Evolutionary conservation across 805 yeast genomes (phyloP).

Genomic region (Saturnispora kantuleensis): DNA sequence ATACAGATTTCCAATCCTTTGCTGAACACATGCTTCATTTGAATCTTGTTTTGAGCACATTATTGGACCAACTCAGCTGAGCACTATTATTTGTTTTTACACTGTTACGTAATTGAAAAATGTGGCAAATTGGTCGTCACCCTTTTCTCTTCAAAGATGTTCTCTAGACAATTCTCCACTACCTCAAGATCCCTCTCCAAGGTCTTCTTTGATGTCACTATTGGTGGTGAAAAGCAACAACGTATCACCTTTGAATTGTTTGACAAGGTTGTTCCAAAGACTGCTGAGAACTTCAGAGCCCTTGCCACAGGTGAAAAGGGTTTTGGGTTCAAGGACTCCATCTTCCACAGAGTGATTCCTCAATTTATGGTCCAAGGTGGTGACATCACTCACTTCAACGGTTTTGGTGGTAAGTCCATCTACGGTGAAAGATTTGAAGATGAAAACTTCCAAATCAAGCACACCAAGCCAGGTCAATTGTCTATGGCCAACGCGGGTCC

Average conservation of each 20-base stretch:
- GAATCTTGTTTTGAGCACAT: slow-evolving; percentile 2
- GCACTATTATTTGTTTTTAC: background rate
- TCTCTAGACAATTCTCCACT: slow-evolving; percentile 42
- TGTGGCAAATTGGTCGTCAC: background rate
- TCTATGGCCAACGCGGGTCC: slow-evolving; percentile 99
- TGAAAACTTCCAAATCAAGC: slow-evolving; percentile 66
- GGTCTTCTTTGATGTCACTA: slow-evolving; percentile 48
- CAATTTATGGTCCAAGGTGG: slow-evolving; percentile 96
- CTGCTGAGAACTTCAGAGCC: slow-evolving; percentile 94
- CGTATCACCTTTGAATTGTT: slow-evolving; percentile 75
- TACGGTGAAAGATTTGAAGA: slow-evolving; percentile 72
- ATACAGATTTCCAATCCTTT: slow-evolving; percentile 30
- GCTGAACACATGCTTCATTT: slow-evolving; percentile 11
- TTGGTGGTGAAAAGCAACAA: slow-evolving; percentile 41
- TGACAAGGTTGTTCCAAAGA: slow-evolving; percentile 89
- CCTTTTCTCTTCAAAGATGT: slow-evolving; percentile 11
- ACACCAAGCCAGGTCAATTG: slow-evolving; percentile 68
- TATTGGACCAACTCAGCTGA: background rate
- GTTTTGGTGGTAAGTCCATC: slow-evolving; percentile 85
- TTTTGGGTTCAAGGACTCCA: slow-evolving; percentile 72
- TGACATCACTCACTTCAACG: slow-evolving; percentile 75
- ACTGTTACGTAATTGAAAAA: background rate
- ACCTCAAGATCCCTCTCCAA: slow-evolving; percentile 37
- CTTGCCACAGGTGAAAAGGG: slow-evolving; percentile 87
- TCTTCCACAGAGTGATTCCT: slow-evolving; percentile 95